These are phyloP conservation scores for Dipodascus geniculatus DNA, from an alignment of 805 yeast species.

Conservation along the genomic window DNA sequence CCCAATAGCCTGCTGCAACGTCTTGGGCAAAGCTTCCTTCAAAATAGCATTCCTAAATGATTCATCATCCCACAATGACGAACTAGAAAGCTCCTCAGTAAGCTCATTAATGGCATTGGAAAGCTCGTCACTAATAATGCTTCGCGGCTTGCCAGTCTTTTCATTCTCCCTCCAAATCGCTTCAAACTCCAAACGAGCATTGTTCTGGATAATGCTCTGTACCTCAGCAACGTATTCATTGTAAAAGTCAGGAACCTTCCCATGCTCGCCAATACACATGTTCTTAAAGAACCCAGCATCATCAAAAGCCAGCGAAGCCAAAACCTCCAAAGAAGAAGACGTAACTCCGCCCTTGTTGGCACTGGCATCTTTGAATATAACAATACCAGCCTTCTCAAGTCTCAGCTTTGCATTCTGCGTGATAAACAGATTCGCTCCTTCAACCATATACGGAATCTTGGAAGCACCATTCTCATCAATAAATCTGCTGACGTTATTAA, in stretches of 20 bases:
- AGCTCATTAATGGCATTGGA: constrained; percentile 75
- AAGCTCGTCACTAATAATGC: constrained; percentile 64
- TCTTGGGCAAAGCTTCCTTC: constrained; percentile 62
- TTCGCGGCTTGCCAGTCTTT: constrained; percentile 47
- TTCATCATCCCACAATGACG: constrained; percentile 75
- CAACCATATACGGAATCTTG: constrained; percentile 78
- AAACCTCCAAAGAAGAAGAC: constrained; percentile 87
- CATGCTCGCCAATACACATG: constrained; percentile 50
- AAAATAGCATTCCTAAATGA: constrained; percentile 69
- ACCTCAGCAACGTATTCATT: constrained; percentile 74
- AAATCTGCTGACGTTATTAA: constrained; percentile 62
- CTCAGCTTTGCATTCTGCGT: constrained; percentile 87
- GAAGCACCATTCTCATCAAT: constrained; percentile 72
- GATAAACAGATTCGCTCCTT: constrained; percentile 93
- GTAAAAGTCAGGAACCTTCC: constrained; percentile 60
- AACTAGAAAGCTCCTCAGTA: constrained; percentile 72
- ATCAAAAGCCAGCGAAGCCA: constrained; percentile 85
- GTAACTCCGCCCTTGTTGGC: constrained; percentile 99
- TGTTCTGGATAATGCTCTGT: constrained; percentile 59
- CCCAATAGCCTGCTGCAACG: constrained; percentile 49
- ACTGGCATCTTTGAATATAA: constrained; percentile 89
- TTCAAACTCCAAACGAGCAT: constrained; percentile 78
- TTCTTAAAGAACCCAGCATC: constrained; percentile 68
- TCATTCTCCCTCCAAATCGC: constrained; percentile 72
- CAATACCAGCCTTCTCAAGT: constrained; percentile 76